Percentiles rank a stretch among this genome's conserved stretches.
Conservation (phyloP, 1,284 basidiomycete genomes). For the Mycena citricolor region DNA sequence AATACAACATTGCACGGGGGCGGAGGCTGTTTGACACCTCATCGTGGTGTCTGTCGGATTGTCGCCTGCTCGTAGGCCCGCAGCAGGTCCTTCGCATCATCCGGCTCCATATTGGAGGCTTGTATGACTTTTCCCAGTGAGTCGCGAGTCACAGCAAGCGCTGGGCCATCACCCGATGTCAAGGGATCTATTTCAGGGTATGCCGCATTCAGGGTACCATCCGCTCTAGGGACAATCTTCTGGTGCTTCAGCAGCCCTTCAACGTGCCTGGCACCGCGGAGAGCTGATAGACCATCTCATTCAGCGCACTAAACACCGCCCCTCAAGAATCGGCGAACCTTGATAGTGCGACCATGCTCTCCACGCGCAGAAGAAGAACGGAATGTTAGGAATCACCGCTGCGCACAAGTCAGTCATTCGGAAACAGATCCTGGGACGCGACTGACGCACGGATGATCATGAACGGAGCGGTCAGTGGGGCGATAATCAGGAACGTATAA, state of each 20-base stretch:
- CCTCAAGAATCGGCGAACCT: slow-evolving; percentile 41
- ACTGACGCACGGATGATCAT: slow-evolving; percentile 66
- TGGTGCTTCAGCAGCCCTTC: slow-evolving; percentile 54
- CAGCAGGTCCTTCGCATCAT: slow-evolving; percentile 51
- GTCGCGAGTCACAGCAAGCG: slow-evolving; percentile 47
- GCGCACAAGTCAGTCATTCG: slow-evolving; percentile 1
- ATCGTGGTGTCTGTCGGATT: too few species aligned
- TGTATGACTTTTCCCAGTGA: slow-evolving; percentile 52
- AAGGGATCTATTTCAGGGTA: slow-evolving; percentile 38
- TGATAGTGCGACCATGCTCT: slow-evolving; percentile 80
- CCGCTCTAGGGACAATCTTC: slow-evolving; percentile 54
- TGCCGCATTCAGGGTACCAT: slow-evolving; percentile 53
- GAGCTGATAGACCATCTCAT: slow-evolving; percentile 45
- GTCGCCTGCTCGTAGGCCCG: slow-evolving; percentile 64
- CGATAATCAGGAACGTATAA: slow-evolving; percentile 58
- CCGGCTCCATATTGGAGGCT: slow-evolving; percentile 45
- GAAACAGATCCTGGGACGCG: neutral
- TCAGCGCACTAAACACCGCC: neutral
- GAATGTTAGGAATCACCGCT: slow-evolving; percentile 79
- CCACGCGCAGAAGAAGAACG: slow-evolving; percentile 84
- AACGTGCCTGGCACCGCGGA: slow-evolving; percentile 70
- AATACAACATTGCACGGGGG: too few species aligned
- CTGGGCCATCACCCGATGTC: slow-evolving; percentile 18
- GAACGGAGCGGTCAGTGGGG: slow-evolving; percentile 73
- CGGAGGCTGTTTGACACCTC: too few species aligned